Evolutionary conservation across 805 yeast species (phyloP).

Genomic region (Wickerhamiella lipophila): DNA sequence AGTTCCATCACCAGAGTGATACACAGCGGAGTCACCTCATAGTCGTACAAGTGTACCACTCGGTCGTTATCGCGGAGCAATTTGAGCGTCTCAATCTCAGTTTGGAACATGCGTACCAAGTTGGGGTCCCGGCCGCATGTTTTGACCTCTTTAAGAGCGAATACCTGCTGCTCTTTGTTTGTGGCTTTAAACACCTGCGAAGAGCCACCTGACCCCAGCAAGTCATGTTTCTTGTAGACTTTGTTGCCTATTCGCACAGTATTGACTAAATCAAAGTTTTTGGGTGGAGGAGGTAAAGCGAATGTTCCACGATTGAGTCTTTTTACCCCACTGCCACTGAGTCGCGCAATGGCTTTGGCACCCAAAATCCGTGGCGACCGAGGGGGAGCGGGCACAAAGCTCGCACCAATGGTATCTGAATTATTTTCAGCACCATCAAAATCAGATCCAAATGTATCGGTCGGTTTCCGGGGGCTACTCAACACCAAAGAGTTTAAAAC

Average conservation of each 20-base stretch:
- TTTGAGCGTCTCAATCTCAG: constrained; percentile 67
- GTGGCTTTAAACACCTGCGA: constrained; percentile 80
- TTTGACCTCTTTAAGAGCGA: constrained; percentile 70
- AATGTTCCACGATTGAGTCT: too few relatives aligned
- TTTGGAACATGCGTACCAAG: constrained; percentile 68
- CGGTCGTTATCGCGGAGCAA: constrained; percentile 48
- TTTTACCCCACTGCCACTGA: neutral
- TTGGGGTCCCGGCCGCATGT: constrained; percentile 65
- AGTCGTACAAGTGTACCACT: constrained; percentile 66
- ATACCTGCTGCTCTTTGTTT: constrained; percentile 40
- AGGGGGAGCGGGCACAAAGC: neutral
- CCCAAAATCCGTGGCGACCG: neutral
- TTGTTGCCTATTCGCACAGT: constrained; percentile 38
- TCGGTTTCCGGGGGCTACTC: neutral
- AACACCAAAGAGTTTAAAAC: neutral
- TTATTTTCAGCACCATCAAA: neutral
- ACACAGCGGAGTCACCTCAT: constrained; percentile 50
- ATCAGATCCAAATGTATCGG: neutral
- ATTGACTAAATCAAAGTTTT: neutral
- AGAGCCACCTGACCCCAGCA: constrained; percentile 83
- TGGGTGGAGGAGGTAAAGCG: neutral
- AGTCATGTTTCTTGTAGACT: constrained; percentile 60
- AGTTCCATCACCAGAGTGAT: constrained; percentile 79
- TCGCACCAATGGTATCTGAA: neutral
- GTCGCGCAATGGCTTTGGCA: neutral